Evolutionary conservation across 495 filamentous ascomycete genomes (phyloP), one percentile per base, ranked within the genome.

Genomic region (Chaetomium cochliodes): DNA sequence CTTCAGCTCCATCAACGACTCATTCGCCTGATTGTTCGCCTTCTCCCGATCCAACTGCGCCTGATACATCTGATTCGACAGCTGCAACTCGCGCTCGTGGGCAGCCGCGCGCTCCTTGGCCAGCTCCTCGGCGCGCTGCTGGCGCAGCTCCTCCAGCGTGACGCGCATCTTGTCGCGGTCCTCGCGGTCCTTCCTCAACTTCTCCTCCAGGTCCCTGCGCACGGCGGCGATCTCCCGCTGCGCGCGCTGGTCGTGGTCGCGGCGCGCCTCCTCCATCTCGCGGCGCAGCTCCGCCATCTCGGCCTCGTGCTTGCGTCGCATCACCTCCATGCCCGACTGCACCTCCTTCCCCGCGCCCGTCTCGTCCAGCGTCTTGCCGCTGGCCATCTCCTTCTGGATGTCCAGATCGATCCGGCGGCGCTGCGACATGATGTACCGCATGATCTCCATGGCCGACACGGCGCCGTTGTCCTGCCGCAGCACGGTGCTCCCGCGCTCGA

Each of bases 401-500:
- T 33, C 28, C 16, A 55, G 52, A 9, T 55, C 30, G 52, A 37
- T 20, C 5, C 9, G 5, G 5, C 33, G 33, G 5, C 33, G 33
- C 52, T 37, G 26, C 28, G 26, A n/a, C 52, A 55, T 33, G 26
- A 55, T 37, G 26, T 37, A 12, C 16, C 16, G 28, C 26, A 55
- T 55, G n/a, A 55, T 55, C 28, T 33, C 28, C 52, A 37, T 55
- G 13, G 28, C 52, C 0, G 26, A 18, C 4, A n/a, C 52, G 6
- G 52, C 30, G 30, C 5, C 18, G 30, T 69, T 65, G 46, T 66
- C 28, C 44, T 71, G 64, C 22, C 74, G 66, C 18, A 57, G 20
- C 9, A 69, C 58, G 13, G 60, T 58, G 44, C 67, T 67, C 2
- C 74, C 77, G 7, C 65, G 37, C 9, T 53, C 41, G 2, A 74